phyloP scores from a whole-genome alignment of 2,329 filamentous ascomycete genomes.

The Aspergillus hiratsukae region DNA sequence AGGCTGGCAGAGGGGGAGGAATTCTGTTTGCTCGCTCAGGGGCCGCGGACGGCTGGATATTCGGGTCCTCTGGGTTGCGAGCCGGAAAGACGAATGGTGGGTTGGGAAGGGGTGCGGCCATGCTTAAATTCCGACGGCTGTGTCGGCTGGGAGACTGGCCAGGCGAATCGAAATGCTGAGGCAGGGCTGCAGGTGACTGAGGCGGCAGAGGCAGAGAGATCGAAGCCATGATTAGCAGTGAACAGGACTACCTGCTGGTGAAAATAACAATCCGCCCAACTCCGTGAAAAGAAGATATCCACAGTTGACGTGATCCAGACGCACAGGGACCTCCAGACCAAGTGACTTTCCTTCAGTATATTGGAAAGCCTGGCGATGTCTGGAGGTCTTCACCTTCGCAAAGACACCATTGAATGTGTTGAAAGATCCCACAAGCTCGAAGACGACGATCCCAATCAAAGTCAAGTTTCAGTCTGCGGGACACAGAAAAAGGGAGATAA shows the following conservation, averaged over 20 bases:
- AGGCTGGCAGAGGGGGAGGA: constrained; percentile 31
- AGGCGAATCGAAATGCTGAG: constrained; percentile 25
- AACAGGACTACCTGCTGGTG: not conserved
- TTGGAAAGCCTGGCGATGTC: constrained; percentile 23
- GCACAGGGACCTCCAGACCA: constrained; percentile 26
- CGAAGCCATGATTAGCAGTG: constrained; percentile 28
- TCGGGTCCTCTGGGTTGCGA: constrained; percentile 35
- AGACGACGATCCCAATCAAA: not conserved
- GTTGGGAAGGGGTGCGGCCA: constrained; percentile 47
- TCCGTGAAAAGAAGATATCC: constrained; percentile 3
- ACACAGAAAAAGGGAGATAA: constrained; percentile 1
- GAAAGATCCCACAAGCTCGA: constrained; percentile 1
- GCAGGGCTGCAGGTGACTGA: constrained; percentile 21
- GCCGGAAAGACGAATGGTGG: constrained; percentile 63
- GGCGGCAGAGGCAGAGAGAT: constrained; percentile 33
- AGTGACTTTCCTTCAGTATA: constrained; percentile 18
- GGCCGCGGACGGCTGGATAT: constrained; percentile 39
- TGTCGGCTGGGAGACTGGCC: constrained; percentile 14
- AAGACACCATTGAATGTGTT: constrained; percentile 17
- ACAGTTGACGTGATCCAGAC: constrained; percentile 17
- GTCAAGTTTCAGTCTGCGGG: not conserved
- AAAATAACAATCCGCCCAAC: constrained; percentile 5
- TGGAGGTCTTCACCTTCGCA: constrained; percentile 24
- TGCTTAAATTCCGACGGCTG: constrained; percentile 23
- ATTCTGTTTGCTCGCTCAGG: constrained; percentile 48